phyloP scores from a whole-genome alignment of 1,284 basidiomycete species.

The Ustilago loliicola region DNA sequence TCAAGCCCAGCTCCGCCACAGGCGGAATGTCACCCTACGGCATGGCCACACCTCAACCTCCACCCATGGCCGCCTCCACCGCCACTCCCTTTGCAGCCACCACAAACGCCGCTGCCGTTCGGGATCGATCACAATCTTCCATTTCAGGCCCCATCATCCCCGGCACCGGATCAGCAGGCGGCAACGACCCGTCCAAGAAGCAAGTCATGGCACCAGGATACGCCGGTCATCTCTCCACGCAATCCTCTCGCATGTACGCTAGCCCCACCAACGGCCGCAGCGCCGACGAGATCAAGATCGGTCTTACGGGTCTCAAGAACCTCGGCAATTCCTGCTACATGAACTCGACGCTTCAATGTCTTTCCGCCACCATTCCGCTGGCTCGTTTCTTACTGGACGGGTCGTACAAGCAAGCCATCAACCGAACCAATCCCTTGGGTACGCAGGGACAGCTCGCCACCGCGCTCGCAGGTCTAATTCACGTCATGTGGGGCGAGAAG shows the following conservation, averaged over 20 bases:
- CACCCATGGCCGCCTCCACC: constrained; percentile 46
- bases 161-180: constrained; percentile 35
- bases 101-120: constrained; percentile 5
- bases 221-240: constrained; percentile 38
- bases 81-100: constrained; percentile 29
- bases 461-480: constrained; percentile 85
- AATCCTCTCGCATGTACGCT: constrained; percentile 42
- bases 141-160: constrained; percentile 18
- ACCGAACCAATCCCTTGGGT: constrained; percentile 87
- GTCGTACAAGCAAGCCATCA: constrained; percentile 87
- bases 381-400: constrained; percentile 72
- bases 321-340: constrained; percentile 70
- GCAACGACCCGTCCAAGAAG: constrained; percentile 46
- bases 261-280: constrained; percentile 33
- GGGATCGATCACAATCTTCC: constrained; percentile 24
- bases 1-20: constrained; percentile 29
- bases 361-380: constrained; percentile 66
- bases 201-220: constrained; percentile 48
- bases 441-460: constrained; percentile 86
- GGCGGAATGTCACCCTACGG: constrained; percentile 39
- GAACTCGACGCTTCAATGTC: constrained; percentile 70
- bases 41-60: constrained; percentile 45
- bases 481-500: constrained; percentile 89
- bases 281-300: constrained; percentile 61
- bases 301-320: constrained; percentile 68